A percentile compares a stretch with the other conserved stretches of the same genome.
phyloP scores from a whole-genome alignment of 2,329 filamentous ascomycete species.

The Microdochium bolleyi region DNA sequence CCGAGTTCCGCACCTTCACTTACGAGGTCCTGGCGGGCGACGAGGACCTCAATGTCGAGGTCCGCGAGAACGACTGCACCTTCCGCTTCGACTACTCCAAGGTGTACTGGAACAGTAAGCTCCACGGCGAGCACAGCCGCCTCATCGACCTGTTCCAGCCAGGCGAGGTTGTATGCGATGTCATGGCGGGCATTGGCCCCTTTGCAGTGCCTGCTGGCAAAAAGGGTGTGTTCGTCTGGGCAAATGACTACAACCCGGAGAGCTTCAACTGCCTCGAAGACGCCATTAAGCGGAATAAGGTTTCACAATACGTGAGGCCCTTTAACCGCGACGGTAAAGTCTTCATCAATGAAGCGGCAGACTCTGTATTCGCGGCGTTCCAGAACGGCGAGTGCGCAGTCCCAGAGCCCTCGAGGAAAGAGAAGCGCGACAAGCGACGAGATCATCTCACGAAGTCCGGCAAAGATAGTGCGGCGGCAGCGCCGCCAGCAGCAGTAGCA shows the following conservation, averaged over 20 bases:
- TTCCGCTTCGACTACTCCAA: slow-evolving; percentile 93
- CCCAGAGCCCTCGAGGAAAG: slow-evolving; percentile 42
- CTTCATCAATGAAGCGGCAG: slow-evolving; percentile 69
- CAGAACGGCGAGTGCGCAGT: slow-evolving; percentile 44
- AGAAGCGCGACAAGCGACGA: slow-evolving; percentile 21
- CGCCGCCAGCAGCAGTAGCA: slow-evolving; percentile 23
- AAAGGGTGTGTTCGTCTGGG: slow-evolving; percentile 87
- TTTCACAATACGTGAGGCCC: slow-evolving; percentile 61
- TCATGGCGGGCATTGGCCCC: slow-evolving; percentile 95
- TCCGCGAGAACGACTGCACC: slow-evolving; percentile 74
- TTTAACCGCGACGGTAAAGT: slow-evolving; percentile 75
- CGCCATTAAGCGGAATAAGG: slow-evolving; percentile 72
- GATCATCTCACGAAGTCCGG: slow-evolving; percentile 10
- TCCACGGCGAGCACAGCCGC: slow-evolving; percentile 82
- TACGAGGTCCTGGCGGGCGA: slow-evolving; percentile 83
- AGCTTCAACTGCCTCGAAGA: slow-evolving; percentile 66
- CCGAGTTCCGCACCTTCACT: slow-evolving; percentile 81
- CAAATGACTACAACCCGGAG: slow-evolving; percentile 94
- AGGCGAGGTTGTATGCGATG: slow-evolving; percentile 86
- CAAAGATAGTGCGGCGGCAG: slow-evolving; percentile 12
- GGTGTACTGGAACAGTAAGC: slow-evolving; percentile 95
- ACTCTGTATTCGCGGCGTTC: slow-evolving; percentile 46
- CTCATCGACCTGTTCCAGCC: slow-evolving; percentile 68
- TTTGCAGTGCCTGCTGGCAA: slow-evolving; percentile 90
- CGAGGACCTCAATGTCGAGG: slow-evolving; percentile 74